Conservation (phyloP, 2,329 filamentous ascomycete species). For the Escovopsis sp. region DNA sequence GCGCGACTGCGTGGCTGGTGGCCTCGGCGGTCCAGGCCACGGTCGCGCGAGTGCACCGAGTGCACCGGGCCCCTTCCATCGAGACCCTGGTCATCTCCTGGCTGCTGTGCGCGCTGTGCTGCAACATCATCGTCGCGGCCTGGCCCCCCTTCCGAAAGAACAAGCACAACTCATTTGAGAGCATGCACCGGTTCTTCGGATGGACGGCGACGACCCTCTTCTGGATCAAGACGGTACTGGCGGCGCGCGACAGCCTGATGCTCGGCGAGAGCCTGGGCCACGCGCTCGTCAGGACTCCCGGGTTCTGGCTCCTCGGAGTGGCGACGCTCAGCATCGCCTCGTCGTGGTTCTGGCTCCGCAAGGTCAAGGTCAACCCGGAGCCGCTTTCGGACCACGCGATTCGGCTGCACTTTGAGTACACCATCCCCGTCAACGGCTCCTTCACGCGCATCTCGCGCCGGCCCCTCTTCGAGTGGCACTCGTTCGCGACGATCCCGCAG, state of each 20-base stretch:
- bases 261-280: conserved; percentile 18
- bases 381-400: conserved; percentile 58
- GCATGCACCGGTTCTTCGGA: conserved; percentile 57
- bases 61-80: conserved; percentile 22
- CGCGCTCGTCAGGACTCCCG: conserved; percentile 23
- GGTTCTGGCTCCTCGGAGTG: conserved; percentile 52
- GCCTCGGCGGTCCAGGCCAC: conserved; percentile 25
- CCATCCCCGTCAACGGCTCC: conserved; percentile 34
- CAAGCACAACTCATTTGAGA: conserved; percentile 56
- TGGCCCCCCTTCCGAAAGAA: conserved; percentile 47
- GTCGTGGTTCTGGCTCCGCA: conserved; percentile 60
- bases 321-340: conserved; percentile 52
- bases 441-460: conserved; percentile 42
- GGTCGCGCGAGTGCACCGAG: conserved; percentile 16
- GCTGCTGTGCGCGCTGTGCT: conserved; percentile 41
- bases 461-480: conserved; percentile 58
- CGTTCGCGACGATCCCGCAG: conserved; percentile 59
- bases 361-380: conserved; percentile 49
- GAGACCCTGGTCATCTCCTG: conserved; percentile 36
- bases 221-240: conserved; percentile 46
- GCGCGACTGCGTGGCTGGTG: conserved; percentile 35
- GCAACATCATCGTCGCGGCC: conserved; percentile 46
- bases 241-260: conserved; percentile 30
- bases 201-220: conserved; percentile 53
- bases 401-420: conserved; percentile 53